Percentiles rank a stretch among this genome's conserved stretches.
These are phyloP conservation scores for Eucalyptus decipiens DNA, from an alignment of 345 rosid species.

Conservation along the genomic window DNA sequence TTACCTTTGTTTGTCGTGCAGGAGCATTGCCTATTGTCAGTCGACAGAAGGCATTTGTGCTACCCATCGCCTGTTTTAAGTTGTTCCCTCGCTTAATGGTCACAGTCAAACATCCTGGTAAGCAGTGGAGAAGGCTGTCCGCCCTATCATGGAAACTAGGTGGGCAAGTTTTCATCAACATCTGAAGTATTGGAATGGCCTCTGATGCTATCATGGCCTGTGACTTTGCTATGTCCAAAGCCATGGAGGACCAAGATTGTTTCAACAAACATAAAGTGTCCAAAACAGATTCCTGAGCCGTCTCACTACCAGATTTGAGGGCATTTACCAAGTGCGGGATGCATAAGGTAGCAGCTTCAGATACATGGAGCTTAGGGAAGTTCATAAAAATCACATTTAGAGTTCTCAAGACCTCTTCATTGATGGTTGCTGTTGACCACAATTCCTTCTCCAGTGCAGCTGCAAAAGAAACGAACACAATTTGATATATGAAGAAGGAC, in stretches of 20 bases:
- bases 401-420: conserved; percentile 67
- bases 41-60: conserved; percentile 76
- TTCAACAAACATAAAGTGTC: conserved; percentile 69
- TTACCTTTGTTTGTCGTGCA: conserved; percentile 80
- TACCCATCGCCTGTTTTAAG: conserved; percentile 74
- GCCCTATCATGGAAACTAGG: conserved; percentile 83
- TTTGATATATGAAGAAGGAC: not conserved
- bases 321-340: conserved; percentile 81
- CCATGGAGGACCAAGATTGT: conserved; percentile 76
- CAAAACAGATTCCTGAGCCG: conserved; percentile 61
- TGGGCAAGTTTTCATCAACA: conserved; percentile 74
- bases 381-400: conserved; percentile 66
- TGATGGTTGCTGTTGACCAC: conserved; percentile 67
- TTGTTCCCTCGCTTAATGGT: conserved; percentile 70
- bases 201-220: conserved; percentile 84
- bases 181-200: conserved; percentile 74
- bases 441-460: conserved; percentile 92
- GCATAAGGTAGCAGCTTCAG: conserved; percentile 86
- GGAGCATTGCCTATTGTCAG: conserved; percentile 81
- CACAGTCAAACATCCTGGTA: conserved; percentile 85
- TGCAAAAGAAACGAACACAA: conserved; percentile 13
- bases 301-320: conserved; percentile 67
- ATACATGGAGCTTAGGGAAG: conserved; percentile 75
- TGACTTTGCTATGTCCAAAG: conserved; percentile 65
- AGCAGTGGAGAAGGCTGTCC: conserved; percentile 74